Conservation (phyloP, 306 rosid genomes). For the Quercus gilva region DNA sequence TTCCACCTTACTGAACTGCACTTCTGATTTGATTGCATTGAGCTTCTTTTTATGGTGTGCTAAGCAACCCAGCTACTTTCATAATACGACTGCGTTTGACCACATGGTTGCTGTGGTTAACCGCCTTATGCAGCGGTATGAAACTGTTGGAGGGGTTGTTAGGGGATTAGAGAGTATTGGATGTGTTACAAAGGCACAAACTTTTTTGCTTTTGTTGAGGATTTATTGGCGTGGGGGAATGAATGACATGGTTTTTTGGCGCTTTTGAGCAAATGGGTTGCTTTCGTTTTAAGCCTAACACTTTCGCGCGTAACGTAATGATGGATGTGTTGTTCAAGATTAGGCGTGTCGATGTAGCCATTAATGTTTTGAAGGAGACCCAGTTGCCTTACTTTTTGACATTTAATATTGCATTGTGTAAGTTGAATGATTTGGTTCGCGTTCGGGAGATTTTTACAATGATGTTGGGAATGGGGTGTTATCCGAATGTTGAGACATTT, state of each 20-base stretch:
- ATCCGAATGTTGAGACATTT: conserved; percentile 40
- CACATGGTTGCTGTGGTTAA: conserved; percentile 35
- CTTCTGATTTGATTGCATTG: conserved; percentile 57
- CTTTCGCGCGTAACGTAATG: conserved; percentile 49
- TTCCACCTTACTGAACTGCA: conserved; percentile 38
- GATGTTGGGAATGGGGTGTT: conserved; percentile 41
- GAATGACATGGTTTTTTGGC: conserved; percentile 37
- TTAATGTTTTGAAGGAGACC: conserved; percentile 32
- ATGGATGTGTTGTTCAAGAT: conserved; percentile 53
- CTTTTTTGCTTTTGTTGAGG: conserved; percentile 49
- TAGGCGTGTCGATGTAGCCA: conserved; percentile 29
- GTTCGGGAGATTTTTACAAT: conserved; percentile 29
- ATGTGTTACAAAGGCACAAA: conserved; percentile 40
- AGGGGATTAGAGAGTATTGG: conserved; percentile 43
- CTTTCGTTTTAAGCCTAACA: conserved; percentile 38
- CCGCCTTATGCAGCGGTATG: conserved; percentile 29
- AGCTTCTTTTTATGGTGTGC: conserved; percentile 54
- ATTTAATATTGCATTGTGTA: conserved; percentile 41
- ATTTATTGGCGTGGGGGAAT: conserved; percentile 51
- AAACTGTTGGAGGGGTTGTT: conserved; percentile 40
- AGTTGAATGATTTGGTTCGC: conserved; percentile 27
- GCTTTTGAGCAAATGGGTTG: conserved; percentile 38
- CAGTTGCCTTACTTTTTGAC: conserved; percentile 49
- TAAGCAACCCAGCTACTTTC: conserved; percentile 37
- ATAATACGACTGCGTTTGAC: conserved; percentile 21